phyloP scores from a whole-genome alignment of 2,329 filamentous ascomycete species.

The Paecilomyces fulvus region DNA sequence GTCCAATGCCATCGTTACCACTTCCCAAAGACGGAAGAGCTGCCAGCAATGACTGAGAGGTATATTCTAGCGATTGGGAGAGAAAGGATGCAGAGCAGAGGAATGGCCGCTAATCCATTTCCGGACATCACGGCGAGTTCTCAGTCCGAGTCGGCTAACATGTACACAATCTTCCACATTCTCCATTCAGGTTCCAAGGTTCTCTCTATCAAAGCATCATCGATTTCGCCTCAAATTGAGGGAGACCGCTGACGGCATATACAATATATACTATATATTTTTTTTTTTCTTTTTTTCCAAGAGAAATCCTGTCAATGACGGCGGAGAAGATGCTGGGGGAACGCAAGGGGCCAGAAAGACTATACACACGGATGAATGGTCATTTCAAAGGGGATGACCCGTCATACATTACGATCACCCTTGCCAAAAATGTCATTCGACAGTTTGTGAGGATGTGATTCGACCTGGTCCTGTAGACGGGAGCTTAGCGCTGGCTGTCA shows the following conservation, averaged over 20 bases:
- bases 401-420: too few relatives aligned
- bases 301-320: neutral
- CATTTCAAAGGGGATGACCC: too few relatives aligned
- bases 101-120: neutral
- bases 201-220: neutral
- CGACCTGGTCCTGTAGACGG: neutral
- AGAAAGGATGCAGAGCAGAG: too few relatives aligned
- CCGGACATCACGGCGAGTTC: neutral
- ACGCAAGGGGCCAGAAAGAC: neutral
- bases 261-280: too few relatives aligned
- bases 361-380: too few relatives aligned
- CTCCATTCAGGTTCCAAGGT: neutral
- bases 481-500: neutral
- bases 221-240: neutral
- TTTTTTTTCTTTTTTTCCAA: neutral
- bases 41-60: too few relatives aligned
- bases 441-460: neutral
- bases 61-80: too few relatives aligned
- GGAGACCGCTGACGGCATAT: neutral
- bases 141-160: neutral
- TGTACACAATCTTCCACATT: neutral
- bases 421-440: neutral
- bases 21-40: too few relatives aligned
- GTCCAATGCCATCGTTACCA: too few relatives aligned
- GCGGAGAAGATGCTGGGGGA: neutral